Base-by-base conservation (phyloP, 2,329 filamentous ascomycete genomes). In the Sporothrix humicola region DNA sequence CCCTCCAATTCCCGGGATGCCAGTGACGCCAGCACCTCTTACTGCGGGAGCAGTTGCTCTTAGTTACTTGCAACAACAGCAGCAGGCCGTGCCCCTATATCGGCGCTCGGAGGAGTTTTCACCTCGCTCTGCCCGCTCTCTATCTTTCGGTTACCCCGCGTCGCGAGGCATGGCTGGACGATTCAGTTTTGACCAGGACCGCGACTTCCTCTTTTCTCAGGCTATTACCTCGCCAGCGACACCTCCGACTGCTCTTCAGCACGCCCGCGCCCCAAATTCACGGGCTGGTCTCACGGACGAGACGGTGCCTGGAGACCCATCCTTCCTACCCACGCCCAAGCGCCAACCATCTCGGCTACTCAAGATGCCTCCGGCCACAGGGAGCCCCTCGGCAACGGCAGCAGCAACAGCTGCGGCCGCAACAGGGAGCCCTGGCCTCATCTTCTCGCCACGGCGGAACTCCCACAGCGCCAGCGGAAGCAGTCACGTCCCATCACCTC, bases 201-300 rank as follows among this genome's bases (percentile, higher is more conserved):
- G 74, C 7, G 68, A 73, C 13, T 44, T 42, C 13, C 77, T 78
- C 4, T 77, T 77, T 13, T 78, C 77, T 2, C 75, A 76, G 52
- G 81, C 82, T 77, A 79, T 12, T 75, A 74, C 6, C 71, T 76
- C 26, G 72, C 77, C 26, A 73, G 76, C 15, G 69, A 69, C 63
- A 0, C 80, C 82, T 31, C 82, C 86, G 2, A 85, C 88, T 0
- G 85, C 89, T 10, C 82, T 89, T 42, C 85, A 89, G 12, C 82
- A 89, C 50, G 88, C 89, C 13, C 83, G 85, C 66, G 89, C 89
- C 7, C 89, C 89, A 13, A 91, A 91, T 77, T 84, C 89, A n/a
- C 83, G 89, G 23, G 85, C 84, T 0, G 89, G 89, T 17, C 83
- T 91, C 6, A 91, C 89, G 2, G 89, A 91, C 75, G 88, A 90